phyloP scores from a whole-genome alignment of 331 rosid species.

The Stylosanthes scabra region DNA sequence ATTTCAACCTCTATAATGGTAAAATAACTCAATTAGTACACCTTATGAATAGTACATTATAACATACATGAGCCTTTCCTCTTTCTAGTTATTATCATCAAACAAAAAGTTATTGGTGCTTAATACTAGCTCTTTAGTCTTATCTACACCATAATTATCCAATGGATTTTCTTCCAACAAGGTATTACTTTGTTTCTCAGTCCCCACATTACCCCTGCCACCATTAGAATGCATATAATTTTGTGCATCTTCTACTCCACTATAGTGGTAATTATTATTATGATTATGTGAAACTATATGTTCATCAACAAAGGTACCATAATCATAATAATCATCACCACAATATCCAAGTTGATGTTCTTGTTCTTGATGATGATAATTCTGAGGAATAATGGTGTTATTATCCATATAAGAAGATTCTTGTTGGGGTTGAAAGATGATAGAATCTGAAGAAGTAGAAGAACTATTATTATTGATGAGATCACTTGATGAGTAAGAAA shows the following conservation, averaged over 20 bases:
- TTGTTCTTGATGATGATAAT: conserved; percentile 27
- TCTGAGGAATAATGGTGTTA: not conserved
- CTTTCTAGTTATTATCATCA: conserved; percentile 60
- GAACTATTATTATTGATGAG: conserved; percentile 34
- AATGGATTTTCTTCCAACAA: conserved; percentile 47
- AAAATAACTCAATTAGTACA: too few species aligned
- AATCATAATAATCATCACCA: conserved; percentile 9
- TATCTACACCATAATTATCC: conserved; percentile 61
- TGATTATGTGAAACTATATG: conserved; percentile 31
- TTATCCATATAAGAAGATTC: conserved; percentile 37
- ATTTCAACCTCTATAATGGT: too few species aligned
- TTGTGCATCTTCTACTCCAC: too few species aligned
- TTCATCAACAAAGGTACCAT: conserved; percentile 32
- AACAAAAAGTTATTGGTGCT: too few species aligned
- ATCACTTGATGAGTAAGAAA: conserved; percentile 42
- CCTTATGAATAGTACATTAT: conserved; percentile 45
- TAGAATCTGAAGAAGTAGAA: conserved; percentile 26
- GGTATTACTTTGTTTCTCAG: conserved; percentile 10
- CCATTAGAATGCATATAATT: too few species aligned
- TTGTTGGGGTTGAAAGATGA: conserved; percentile 40
- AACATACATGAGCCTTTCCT: conserved; percentile 39
- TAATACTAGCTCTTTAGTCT: conserved; percentile 61
- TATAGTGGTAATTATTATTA: conserved; percentile 13
- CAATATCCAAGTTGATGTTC: conserved; percentile 37
- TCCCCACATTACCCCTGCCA: too few species aligned